Evolutionary conservation across 1,139 yeast genomes (phyloP).

Genomic region (Yarrowia galli): DNA sequence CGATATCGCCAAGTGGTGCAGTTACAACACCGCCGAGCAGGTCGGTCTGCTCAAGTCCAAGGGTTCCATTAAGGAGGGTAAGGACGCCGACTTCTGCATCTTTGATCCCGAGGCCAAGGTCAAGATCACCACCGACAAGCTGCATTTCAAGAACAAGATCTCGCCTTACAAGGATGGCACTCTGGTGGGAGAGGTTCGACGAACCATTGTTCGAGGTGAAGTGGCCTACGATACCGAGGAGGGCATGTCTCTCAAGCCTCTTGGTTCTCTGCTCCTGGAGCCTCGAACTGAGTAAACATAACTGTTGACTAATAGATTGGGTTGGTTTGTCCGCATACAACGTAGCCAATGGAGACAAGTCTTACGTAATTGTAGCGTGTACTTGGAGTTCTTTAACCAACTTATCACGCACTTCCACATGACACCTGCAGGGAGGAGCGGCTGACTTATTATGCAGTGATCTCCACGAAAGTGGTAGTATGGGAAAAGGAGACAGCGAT

Average conservation of each 20-base stretch:
- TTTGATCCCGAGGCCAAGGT: constrained; percentile 71
- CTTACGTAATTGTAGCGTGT: background rate
- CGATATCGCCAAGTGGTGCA: constrained; percentile 80
- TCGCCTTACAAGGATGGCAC: constrained; percentile 82
- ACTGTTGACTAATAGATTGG: background rate
- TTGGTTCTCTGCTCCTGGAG: constrained; percentile 9
- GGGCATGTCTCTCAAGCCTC: constrained; percentile 2
- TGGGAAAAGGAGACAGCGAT: background rate
- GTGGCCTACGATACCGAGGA: constrained; percentile 60
- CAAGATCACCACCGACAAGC: constrained; percentile 62
- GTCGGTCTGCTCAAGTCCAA: constrained; percentile 76
- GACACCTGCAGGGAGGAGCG: constrained; percentile 23
- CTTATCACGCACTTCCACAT: constrained; percentile 4
- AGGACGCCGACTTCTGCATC: constrained; percentile 85
- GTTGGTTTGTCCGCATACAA: background rate
- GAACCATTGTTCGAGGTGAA: constrained; percentile 79
- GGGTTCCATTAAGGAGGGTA: constrained; percentile 74
- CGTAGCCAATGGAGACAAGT: no score
- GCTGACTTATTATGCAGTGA: constrained; percentile 14
- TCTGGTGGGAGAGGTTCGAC: constrained; percentile 74
- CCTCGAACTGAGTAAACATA: constrained; percentile 4
- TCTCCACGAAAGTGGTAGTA: background rate
- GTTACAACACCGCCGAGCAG: constrained; percentile 82
- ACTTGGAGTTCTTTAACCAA: background rate
- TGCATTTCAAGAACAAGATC: constrained; percentile 81